Evolutionary conservation across 2,329 filamentous ascomycete species (phyloP), one percentile per base, ranked within the genome.

Genomic region (Seiridium unicorne): DNA sequence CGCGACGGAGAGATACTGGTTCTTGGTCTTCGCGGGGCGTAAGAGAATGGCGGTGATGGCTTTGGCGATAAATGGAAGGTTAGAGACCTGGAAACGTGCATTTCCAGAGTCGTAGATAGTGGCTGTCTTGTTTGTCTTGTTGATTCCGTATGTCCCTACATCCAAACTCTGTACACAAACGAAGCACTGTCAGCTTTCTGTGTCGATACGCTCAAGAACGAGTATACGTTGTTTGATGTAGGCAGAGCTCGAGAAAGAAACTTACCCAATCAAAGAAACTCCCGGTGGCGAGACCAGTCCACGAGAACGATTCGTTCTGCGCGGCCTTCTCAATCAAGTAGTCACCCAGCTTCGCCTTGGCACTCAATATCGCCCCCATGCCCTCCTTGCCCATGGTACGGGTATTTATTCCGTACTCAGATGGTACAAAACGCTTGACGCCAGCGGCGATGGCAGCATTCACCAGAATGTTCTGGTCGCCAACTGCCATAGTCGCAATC

Each of bases 401-500:
- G n/a, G 44, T 49, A 73, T 79, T 70, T 60, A 68, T 66, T 38
- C 77, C 77, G 55, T 81, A 89, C 63, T 89, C 85, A 3, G 82
- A 82, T 2, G 86, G 85, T 35, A 89, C 72, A 74, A 88, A 86
- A n/a, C 84, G 79, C 68, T 84, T 77, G 0, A 89, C 84, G 3
- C 86, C 84, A 2, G 85, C 84, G 2, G 78, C 78, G 40, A 84
- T 74, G 44, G 85, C 81, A 2, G 86, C 87, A 49, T 89, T 83
- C 51, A 88, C 79, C 51, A 89, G 73, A 38, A 73, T 73, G 34
- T 72, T 70, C 64, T 85, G 82, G 26, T 72, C 70, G 62, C 84
- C 81, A n/a, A 59, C n/a, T n/a, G 35, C 59, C 1, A 44, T 4
- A 4, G 79, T 67, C 32, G 73, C 72, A 48, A 85, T 73, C 1